Conservation (phyloP, 345 rosid species). For the Corchorus capsularis region DNA sequence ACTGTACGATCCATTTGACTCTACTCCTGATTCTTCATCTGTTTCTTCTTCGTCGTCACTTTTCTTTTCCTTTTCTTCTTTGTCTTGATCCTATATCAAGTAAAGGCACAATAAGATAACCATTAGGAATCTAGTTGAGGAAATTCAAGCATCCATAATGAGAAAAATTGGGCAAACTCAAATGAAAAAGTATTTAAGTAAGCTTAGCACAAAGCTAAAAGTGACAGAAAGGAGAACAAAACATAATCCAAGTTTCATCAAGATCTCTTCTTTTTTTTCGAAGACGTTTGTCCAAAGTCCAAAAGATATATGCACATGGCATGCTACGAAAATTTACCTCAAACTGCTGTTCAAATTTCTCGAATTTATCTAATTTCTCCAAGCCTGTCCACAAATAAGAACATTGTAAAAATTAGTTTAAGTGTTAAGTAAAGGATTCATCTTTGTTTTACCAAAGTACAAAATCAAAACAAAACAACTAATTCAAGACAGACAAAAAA, state of each 20-base stretch:
- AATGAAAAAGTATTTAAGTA: too few relatives aligned
- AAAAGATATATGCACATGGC: background rate
- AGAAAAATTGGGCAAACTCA: background rate
- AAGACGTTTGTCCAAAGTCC: background rate
- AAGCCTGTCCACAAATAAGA: slow-evolving; percentile 10
- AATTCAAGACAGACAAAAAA: background rate
- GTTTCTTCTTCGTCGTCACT: slow-evolving; percentile 2
- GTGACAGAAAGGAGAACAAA: background rate
- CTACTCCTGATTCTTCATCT: slow-evolving; percentile 1
- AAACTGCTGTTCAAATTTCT: slow-evolving; percentile 8
- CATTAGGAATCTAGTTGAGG: background rate
- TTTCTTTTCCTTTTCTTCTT: slow-evolving; percentile 21
- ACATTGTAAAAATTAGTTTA: background rate
- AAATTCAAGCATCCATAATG: background rate
- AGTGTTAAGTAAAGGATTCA: background rate
- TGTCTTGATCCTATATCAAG: background rate
- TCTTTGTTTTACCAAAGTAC: background rate
- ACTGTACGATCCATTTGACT: slow-evolving; percentile 9
- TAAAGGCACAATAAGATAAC: background rate
- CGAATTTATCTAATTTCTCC: slow-evolving; percentile 10
- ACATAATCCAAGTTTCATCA: background rate
- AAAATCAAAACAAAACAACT: background rate
- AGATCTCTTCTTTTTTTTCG: background rate
- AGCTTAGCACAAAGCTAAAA: background rate
- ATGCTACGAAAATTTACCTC: background rate